A percentile compares a stretch with the other conserved stretches of the same genome.
These are phyloP conservation scores for Petrea volubilis DNA, from an alignment of 257 asterid genomes.

Conservation along the genomic window DNA sequence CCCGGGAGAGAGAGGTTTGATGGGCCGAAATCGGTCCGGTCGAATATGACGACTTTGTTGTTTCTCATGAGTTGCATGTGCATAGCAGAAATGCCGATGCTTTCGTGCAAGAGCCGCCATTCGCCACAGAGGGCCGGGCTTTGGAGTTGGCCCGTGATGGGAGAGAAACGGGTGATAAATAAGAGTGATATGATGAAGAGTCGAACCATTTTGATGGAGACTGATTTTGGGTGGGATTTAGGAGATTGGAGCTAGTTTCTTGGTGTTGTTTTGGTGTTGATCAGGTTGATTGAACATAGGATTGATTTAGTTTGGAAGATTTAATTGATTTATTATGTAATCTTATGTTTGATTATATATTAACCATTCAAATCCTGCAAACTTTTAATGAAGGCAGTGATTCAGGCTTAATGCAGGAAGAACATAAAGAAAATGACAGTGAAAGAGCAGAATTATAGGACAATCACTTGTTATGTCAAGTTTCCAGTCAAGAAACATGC, in stretches of 20 bases:
- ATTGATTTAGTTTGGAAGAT: not conserved
- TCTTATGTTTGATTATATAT: too few relatives aligned
- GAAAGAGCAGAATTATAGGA: constrained; percentile 15
- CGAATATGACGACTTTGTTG: constrained; percentile 63
- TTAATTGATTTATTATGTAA: not conserved
- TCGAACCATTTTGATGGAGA: constrained; percentile 13
- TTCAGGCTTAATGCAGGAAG: constrained; percentile 18
- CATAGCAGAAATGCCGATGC: constrained; percentile 78
- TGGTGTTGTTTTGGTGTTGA: constrained; percentile 21
- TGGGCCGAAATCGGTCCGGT: constrained; percentile 70
- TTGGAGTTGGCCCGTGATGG: constrained; percentile 16
- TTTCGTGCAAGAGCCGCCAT: constrained; percentile 45
- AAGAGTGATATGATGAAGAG: constrained; percentile 11
- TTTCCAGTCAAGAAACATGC: constrained; percentile 26
- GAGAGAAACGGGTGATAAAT: constrained; percentile 6
- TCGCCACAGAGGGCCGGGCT: constrained; percentile 25
- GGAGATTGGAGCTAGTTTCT: constrained; percentile 4
- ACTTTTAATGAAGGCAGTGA: constrained; percentile 7
- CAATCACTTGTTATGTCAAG: constrained; percentile 14
- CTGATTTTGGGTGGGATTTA: constrained; percentile 16
- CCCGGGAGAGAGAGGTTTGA: constrained; percentile 61
- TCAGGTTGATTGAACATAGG: constrained; percentile 6
- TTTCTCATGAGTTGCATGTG: constrained; percentile 78
- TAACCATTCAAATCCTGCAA: not conserved
- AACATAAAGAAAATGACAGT: constrained; percentile 32